phyloP scores from a whole-genome alignment of 169 alveolate species.

The Plasmodium vinckei region DNA sequence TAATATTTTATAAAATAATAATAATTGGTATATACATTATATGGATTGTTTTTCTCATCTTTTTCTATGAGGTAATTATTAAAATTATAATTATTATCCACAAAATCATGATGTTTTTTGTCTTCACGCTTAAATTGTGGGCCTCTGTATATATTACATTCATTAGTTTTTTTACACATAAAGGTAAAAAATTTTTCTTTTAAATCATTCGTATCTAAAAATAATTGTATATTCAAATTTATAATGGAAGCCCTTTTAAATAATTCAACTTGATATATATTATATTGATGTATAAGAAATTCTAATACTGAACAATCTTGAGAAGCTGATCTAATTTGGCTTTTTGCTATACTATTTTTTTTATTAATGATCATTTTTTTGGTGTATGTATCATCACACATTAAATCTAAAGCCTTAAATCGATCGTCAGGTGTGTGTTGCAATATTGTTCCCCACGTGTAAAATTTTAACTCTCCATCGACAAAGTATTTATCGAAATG shows the following conservation, averaged over 20 bases:
- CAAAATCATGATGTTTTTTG: background rate
- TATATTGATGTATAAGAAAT: slow-evolving; percentile 38
- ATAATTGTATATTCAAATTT: slow-evolving; percentile 37
- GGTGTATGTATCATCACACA: slow-evolving; percentile 16
- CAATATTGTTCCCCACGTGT: slow-evolving; percentile 45
- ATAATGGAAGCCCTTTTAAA: slow-evolving; percentile 10
- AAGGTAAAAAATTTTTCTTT: slow-evolving; percentile 32
- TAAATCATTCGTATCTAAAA: slow-evolving; percentile 14
- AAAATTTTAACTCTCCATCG: slow-evolving; percentile 19
- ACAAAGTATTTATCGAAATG: slow-evolving; percentile 23
- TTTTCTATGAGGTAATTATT: background rate
- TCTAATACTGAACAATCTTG: slow-evolving; percentile 53
- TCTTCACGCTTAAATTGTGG: slow-evolving; percentile 32
- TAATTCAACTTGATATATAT: slow-evolving; percentile 55
- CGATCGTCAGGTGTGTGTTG: slow-evolving; percentile 28
- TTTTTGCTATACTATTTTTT: slow-evolving; percentile 25
- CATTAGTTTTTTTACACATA: slow-evolving; percentile 14
- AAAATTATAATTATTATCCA: slow-evolving; percentile 19
- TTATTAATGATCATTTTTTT: slow-evolving; percentile 28
- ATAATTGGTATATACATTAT: slow-evolving; percentile 14
- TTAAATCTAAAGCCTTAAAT: slow-evolving; percentile 39
- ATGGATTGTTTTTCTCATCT: background rate
- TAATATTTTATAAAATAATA: slow-evolving; percentile 55
- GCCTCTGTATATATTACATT: slow-evolving; percentile 43
- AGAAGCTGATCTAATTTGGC: background rate